These are phyloP conservation scores for Cyanidioschyzon merolae DNA, from an alignment of 23 red algal genomes.

Conservation along the genomic window DNA sequence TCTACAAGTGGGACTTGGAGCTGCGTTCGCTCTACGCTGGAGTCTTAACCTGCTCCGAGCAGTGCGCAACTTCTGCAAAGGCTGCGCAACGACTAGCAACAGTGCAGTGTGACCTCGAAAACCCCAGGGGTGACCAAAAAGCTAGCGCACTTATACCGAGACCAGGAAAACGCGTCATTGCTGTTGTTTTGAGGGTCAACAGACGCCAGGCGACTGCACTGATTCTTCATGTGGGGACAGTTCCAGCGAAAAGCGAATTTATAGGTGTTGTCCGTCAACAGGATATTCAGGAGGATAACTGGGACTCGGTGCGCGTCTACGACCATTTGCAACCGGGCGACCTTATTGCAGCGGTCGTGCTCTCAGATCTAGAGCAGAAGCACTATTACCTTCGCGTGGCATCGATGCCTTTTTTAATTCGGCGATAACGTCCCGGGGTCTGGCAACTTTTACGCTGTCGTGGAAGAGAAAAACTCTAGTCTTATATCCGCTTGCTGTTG, in stretches of 20 bases:
- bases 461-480: no score
- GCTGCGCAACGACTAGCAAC: neutral
- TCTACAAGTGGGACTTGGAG: neutral
- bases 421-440: neutral
- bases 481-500: no score
- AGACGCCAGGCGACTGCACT: neutral
- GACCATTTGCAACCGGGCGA: neutral
- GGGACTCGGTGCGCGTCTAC: slow-evolving; percentile 4
- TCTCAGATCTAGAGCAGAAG: neutral
- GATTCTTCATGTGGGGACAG: neutral
- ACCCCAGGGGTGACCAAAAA: neutral
- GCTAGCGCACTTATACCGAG: neutral
- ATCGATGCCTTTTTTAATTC: neutral
- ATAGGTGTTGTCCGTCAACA: slow-evolving; percentile 14
- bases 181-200: neutral
- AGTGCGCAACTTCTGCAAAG: neutral
- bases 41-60: neutral
- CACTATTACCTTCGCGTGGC: neutral
- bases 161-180: neutral
- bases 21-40: neutral
- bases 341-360: neutral
- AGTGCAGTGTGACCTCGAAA: neutral
- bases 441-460: no score
- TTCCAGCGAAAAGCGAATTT: slow-evolving; percentile 13
- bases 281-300: slow-evolving; percentile 11